Evolutionary conservation across 305 asterid species (phyloP).

Genomic region (Caryopteris hybrid): DNA sequence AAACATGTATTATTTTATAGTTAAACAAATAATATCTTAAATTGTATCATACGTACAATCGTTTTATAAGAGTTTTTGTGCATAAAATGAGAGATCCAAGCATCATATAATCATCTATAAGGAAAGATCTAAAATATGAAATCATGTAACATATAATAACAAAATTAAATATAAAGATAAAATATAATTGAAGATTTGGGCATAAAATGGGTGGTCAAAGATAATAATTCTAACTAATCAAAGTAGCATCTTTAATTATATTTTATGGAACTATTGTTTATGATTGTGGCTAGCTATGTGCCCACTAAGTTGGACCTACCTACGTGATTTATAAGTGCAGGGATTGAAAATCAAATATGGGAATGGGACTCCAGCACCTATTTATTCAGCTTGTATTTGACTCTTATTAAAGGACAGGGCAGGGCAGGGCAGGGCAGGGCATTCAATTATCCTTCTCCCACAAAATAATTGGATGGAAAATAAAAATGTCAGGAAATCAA

Average conservation of each 20-base stretch:
- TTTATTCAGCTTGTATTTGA: constrained; percentile 21
- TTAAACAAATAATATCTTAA: too few species aligned
- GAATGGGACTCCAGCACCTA: constrained; percentile 21
- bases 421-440: too few species aligned
- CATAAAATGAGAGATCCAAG: too few species aligned
- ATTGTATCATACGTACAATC: too few species aligned
- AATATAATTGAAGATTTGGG: not conserved
- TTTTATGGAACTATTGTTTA: constrained; percentile 11
- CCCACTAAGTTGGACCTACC: constrained; percentile 40
- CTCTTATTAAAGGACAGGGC: constrained; percentile 32
- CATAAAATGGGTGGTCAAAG: constrained; percentile 25
- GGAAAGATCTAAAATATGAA: too few species aligned
- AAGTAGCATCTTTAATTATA: constrained; percentile 17
- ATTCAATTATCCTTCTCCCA: constrained; percentile 28
- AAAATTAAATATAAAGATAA: too few species aligned
- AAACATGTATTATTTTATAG: too few species aligned
- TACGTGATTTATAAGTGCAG: constrained; percentile 12
- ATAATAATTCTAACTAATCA: constrained; percentile 14
- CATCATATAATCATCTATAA: too few species aligned
- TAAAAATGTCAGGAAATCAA: constrained; percentile 19
- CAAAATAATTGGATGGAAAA: constrained; percentile 14
- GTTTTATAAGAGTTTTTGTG: too few species aligned
- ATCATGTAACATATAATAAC: too few species aligned
- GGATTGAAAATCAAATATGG: constrained; percentile 16
- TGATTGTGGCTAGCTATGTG: too few species aligned